These are phyloP conservation scores for Lenwebbia sp. DNA, from an alignment of 345 rosid species.

Conservation along the genomic window DNA sequence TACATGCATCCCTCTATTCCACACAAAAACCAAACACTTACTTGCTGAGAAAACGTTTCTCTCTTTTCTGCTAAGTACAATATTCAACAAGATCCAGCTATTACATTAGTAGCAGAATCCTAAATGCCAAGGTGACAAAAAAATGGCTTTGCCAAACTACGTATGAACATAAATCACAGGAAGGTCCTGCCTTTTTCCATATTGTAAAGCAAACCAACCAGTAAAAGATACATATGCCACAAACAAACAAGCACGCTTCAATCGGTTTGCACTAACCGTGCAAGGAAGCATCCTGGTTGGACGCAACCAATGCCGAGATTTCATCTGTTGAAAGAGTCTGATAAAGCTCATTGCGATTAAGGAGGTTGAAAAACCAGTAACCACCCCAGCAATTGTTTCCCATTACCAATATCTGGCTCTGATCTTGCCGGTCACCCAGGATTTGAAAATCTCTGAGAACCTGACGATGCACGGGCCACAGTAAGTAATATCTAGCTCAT, in stretches of 20 bases:
- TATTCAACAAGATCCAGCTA: neutral
- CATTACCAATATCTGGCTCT: conserved; percentile 31
- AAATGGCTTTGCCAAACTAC: neutral
- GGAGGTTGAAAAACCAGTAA: conserved; percentile 53
- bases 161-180: conserved; percentile 12
- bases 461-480: conserved; percentile 10
- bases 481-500: no score
- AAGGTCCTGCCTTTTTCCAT: conserved; percentile 37
- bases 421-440: conserved; percentile 21
- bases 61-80: neutral
- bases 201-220: conserved; percentile 51
- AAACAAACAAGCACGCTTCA: conserved; percentile 54
- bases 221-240: conserved; percentile 39
- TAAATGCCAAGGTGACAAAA: neutral
- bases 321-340: conserved; percentile 24
- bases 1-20: neutral
- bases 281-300: conserved; percentile 3
- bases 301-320: conserved; percentile 13
- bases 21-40: neutral
- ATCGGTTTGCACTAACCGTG: neutral
- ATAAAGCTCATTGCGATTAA: conserved; percentile 33
- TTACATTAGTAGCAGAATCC: neutral
- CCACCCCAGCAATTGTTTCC: conserved; percentile 44
- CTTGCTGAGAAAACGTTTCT: neutral
- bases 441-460: conserved; percentile 20